Percentiles rank a stretch among this genome's conserved stretches.
phyloP scores from a whole-genome alignment of 2,329 filamentous ascomycete genomes.

The Colletotrichum spinosum region DNA sequence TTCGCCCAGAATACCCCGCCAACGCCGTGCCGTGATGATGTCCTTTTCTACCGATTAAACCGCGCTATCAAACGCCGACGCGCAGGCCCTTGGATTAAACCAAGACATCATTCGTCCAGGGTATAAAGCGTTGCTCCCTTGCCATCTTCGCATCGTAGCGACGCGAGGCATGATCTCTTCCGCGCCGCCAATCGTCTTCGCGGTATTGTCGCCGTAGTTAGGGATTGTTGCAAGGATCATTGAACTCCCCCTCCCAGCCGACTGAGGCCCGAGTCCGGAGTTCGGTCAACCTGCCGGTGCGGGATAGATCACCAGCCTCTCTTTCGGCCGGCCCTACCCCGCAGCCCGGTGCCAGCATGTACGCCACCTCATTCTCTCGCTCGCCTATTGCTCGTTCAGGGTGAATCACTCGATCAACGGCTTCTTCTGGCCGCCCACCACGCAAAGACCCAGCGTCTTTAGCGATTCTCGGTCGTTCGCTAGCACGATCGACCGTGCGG shows the following conservation, averaged over 20 bases:
- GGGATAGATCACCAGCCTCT: slow-evolving; percentile 8
- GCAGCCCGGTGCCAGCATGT: slow-evolving; percentile 14
- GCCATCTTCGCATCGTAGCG: too few species aligned
- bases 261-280: neutral
- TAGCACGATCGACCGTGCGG: slow-evolving; percentile 83
- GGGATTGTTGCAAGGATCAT: too few species aligned
- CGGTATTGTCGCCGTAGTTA: too few species aligned
- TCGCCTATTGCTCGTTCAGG: neutral
- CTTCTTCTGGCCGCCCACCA: slow-evolving; percentile 73
- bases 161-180: too few species aligned
- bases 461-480: slow-evolving; percentile 78
- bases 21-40: slow-evolving; percentile 37
- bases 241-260: too few species aligned
- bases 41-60: slow-evolving; percentile 21
- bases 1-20: slow-evolving; percentile 28
- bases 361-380: slow-evolving; percentile 14
- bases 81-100: slow-evolving; percentile 22
- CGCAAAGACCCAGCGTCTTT: slow-evolving; percentile 71
- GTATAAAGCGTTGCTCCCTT: neutral
- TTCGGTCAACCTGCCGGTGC: slow-evolving; percentile 13
- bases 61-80: slow-evolving; percentile 23
- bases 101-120: slow-evolving; percentile 14
- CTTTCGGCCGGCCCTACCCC: slow-evolving; percentile 20
- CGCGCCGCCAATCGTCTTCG: too few species aligned
- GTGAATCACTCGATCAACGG: slow-evolving; percentile 68